These are phyloP conservation scores for Stereum hirsutum DNA, from an alignment of 1,284 basidiomycete genomes.

Conservation along the genomic window DNA sequence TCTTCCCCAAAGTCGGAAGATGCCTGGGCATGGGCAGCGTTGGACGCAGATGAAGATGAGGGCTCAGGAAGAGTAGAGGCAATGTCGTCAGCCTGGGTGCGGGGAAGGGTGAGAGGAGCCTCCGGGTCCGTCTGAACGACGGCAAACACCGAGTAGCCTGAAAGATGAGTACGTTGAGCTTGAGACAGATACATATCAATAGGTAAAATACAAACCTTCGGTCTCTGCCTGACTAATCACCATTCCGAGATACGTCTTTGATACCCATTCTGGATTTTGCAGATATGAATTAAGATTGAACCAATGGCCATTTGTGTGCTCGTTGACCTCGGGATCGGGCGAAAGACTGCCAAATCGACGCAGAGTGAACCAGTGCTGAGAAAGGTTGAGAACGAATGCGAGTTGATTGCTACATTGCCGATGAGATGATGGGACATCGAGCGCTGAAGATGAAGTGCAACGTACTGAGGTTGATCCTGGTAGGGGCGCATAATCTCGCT, in stretches of 20 bases:
- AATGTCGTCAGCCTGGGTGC: constrained; percentile 55
- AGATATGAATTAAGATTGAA: constrained; percentile 87
- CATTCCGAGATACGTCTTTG: constrained; percentile 78
- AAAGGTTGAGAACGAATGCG: constrained; percentile 83
- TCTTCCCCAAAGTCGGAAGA: constrained; percentile 62
- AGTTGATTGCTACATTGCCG: constrained; percentile 55
- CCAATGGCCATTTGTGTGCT: constrained; percentile 64
- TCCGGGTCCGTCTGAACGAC: constrained; percentile 49
- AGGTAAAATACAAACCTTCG: constrained; percentile 44
- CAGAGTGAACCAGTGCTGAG: constrained; percentile 86
- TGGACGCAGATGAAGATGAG: constrained; percentile 19
- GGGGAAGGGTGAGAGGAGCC: constrained; percentile 40
- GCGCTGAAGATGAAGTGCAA: constrained; percentile 1
- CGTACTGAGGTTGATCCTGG: constrained; percentile 75
- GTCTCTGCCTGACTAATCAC: constrained; percentile 81
- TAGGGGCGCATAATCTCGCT: constrained; percentile 73
- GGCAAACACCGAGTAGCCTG: constrained; percentile 87
- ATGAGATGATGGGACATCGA: constrained; percentile 5
- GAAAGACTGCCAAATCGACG: constrained; percentile 64
- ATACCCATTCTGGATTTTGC: constrained; percentile 71
- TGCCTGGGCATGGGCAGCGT: constrained; percentile 12
- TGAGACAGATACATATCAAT: not conserved
- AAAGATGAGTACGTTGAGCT: not conserved
- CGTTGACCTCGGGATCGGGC: constrained; percentile 26
- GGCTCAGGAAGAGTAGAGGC: constrained; percentile 51